Percentiles rank a stretch among this genome's conserved stretches.
Conservation (phyloP, 345 rosid genomes). For the Cardamine occulta region DNA sequence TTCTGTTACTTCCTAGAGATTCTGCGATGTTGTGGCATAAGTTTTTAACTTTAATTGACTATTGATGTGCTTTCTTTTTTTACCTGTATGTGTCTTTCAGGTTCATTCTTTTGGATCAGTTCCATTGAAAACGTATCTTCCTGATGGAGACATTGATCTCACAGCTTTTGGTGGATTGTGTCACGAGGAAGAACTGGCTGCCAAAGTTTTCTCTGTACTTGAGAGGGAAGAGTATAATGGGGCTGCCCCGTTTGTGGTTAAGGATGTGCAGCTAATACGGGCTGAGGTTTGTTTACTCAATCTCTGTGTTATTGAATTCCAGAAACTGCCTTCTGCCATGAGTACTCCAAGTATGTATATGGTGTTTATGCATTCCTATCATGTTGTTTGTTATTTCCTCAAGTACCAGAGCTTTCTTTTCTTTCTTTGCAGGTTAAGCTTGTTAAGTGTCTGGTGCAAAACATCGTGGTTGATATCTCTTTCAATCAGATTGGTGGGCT, state of each 20-base stretch:
- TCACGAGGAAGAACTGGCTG: conserved; percentile 67
- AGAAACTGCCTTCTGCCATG: conserved; percentile 6
- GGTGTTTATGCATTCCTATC: conserved; percentile 24
- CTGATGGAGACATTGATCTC: conserved; percentile 95
- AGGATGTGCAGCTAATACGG: conserved; percentile 72
- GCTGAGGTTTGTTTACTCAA: conserved; percentile 65
- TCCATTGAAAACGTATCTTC: conserved; percentile 93
- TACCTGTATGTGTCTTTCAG: conserved; percentile 46
- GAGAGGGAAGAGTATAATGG: conserved; percentile 69
- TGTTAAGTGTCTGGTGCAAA: conserved; percentile 81
- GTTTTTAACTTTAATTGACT: conserved; percentile 10
- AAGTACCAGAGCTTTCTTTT: background rate
- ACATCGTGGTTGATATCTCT: conserved; percentile 88
- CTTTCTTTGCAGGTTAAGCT: conserved; percentile 74
- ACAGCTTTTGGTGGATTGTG: conserved; percentile 69
- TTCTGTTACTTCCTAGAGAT: background rate
- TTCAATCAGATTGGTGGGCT: conserved; percentile 92
- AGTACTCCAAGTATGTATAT: conserved; percentile 5
- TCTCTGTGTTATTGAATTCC: conserved; percentile 7
- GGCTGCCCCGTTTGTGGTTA: conserved; percentile 63
- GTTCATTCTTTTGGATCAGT: conserved; percentile 93
- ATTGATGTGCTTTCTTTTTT: background rate
- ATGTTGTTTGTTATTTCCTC: conserved; percentile 11
- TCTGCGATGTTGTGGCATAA: background rate
- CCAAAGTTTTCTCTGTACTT: conserved; percentile 61